phyloP scores from a whole-genome alignment of 352 stramenopile genomes.

The Pythium biforme region DNA sequence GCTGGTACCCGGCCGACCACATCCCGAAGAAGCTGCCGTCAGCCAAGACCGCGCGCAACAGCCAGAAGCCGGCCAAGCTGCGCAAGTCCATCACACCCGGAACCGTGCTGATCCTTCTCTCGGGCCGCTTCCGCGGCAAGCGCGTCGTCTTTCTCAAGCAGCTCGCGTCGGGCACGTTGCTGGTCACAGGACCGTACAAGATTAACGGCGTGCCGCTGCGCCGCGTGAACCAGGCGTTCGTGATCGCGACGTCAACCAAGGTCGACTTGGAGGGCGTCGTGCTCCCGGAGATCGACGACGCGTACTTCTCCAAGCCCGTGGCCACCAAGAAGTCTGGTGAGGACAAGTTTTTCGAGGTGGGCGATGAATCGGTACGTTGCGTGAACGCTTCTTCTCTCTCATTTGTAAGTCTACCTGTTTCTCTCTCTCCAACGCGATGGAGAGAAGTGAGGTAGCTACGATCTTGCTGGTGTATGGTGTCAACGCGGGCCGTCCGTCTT shows the following conservation, averaged over 20 bases:
- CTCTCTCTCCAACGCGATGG: background rate
- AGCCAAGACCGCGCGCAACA: conserved; percentile 78
- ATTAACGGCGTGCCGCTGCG: conserved; percentile 97
- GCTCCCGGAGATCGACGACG: conserved; percentile 92
- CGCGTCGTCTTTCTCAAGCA: conserved; percentile 99
- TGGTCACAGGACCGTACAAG: conserved; percentile 96
- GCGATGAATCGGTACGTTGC: conserved; percentile 30
- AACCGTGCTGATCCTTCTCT: conserved; percentile 97
- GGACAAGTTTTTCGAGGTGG: conserved; percentile 97
- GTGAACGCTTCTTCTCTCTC: conserved; percentile 47
- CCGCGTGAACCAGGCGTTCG: conserved; percentile 97
- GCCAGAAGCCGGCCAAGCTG: conserved; percentile 91
- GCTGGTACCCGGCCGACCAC: conserved; percentile 72
- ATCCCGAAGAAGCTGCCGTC: conserved; percentile 70
- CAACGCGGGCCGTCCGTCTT: background rate
- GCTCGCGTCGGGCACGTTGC: conserved; percentile 93
- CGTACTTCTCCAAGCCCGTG: conserved; percentile 96
- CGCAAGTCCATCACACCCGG: conserved; percentile 96
- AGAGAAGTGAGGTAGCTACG: background rate
- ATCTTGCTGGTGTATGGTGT: background rate
- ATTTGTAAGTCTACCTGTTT: background rate
- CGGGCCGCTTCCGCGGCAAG: conserved; percentile 97
- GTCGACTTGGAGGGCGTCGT: conserved; percentile 92
- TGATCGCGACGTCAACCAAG: conserved; percentile 98
- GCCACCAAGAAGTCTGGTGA: conserved; percentile 91